A percentile compares a stretch with the other conserved stretches of the same genome.
Conservation (phyloP, 148 eudicot species). For the Camellia granthamiana region DNA sequence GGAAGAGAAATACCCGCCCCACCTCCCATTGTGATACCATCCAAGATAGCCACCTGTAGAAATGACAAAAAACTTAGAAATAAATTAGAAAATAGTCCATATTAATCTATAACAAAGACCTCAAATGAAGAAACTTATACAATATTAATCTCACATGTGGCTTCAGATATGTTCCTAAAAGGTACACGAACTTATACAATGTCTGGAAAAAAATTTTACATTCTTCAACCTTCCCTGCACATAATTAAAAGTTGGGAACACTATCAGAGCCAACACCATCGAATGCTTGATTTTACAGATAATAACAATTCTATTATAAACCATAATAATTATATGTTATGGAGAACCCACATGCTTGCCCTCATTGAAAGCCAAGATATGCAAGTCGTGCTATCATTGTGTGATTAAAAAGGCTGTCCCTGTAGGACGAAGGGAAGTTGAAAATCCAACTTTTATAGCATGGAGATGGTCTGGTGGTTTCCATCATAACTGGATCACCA, state of each 20-base stretch:
- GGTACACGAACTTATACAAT: constrained; percentile 76
- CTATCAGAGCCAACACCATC: constrained; percentile 10
- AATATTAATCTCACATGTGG: constrained; percentile 64
- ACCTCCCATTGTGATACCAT: constrained; percentile 85
- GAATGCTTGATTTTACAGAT: not conserved
- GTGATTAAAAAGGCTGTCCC: no score
- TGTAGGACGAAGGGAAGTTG: no score
- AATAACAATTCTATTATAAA: not conserved
- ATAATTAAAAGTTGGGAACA: constrained; percentile 12
- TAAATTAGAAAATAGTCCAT: not conserved
- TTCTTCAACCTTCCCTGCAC: constrained; percentile 81
- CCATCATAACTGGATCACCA: no score
- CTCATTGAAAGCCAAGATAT: no score
- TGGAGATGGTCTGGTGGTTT: no score
- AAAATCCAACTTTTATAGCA: no score
- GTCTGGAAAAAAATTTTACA: constrained; percentile 65
- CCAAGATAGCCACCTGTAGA: constrained; percentile 80
- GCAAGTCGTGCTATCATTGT: no score
- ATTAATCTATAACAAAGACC: not conserved
- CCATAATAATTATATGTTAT: no score
- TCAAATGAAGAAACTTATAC: no score
- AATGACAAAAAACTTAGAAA: not conserved
- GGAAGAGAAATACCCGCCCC: constrained; percentile 89
- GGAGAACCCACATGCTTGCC: no score
- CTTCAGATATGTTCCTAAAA: constrained; percentile 87